phyloP scores from a whole-genome alignment of 2,329 filamentous ascomycete genomes.

The Penicillium sp. region DNA sequence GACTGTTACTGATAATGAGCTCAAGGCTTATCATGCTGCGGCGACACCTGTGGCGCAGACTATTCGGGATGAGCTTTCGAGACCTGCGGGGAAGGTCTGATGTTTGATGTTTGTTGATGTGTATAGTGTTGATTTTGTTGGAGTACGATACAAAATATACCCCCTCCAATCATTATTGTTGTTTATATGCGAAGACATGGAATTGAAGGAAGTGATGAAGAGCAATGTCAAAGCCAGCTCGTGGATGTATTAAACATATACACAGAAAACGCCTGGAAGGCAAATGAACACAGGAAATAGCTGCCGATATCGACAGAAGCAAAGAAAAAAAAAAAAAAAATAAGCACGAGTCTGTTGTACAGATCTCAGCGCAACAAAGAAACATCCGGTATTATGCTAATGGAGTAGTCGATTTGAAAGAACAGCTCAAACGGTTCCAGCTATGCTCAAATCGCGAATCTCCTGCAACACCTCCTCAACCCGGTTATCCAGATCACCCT shows the following conservation, averaged over 20 bases:
- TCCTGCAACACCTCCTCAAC: conserved; percentile 97
- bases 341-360: neutral
- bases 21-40: conserved; percentile 49
- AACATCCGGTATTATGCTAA: conserved; percentile 16
- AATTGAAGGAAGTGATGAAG: neutral
- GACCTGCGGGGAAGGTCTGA: conserved; percentile 8
- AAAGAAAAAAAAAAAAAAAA: conserved; percentile 5
- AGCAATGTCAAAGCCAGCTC: conserved; percentile 7
- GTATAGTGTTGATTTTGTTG: neutral
- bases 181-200: neutral
- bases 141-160: neutral
- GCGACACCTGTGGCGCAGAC: conserved; percentile 51
- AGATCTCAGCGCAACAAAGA: conserved; percentile 9
- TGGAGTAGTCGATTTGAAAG: neutral
- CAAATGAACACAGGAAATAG: neutral
- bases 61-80: conserved; percentile 50
- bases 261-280: conserved; percentile 7
- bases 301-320: conserved; percentile 1
- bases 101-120: neutral
- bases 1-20: conserved; percentile 59
- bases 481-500: conserved; percentile 82
- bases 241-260: conserved; percentile 14
- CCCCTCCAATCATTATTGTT: neutral
- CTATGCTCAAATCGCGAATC: conserved; percentile 94
- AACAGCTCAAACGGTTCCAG: conserved; percentile 58